phyloP scores from a whole-genome alignment of 805 yeast species.

The Nakazawaea ernobii region DNA sequence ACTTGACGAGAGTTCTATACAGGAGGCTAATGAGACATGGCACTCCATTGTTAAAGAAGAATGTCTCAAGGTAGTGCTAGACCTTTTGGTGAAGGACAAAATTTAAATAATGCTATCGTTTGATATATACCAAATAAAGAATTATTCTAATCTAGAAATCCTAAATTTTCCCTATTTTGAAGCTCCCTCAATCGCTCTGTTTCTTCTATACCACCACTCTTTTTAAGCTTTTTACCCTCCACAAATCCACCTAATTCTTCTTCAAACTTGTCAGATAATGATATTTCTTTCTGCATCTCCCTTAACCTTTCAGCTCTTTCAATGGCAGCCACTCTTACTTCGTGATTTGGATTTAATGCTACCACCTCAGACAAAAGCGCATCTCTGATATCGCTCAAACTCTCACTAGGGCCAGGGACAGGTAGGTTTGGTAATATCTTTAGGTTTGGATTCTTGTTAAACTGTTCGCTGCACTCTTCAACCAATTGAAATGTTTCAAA shows the following conservation, averaged over 20 bases:
- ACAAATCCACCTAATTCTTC: slow-evolving; percentile 86
- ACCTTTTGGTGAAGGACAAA: neutral
- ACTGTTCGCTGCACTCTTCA: slow-evolving; percentile 75
- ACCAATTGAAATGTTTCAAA: slow-evolving; percentile 77
- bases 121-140: neutral
- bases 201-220: slow-evolving; percentile 87
- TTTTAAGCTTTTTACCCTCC: slow-evolving; percentile 66
- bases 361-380: slow-evolving; percentile 78
- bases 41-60: neutral
- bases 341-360: slow-evolving; percentile 78
- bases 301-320: slow-evolving; percentile 80
- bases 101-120: neutral
- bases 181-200: slow-evolving; percentile 62
- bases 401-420: slow-evolving; percentile 50
- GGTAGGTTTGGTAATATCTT: slow-evolving; percentile 33
- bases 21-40: slow-evolving; percentile 1
- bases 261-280: slow-evolving; percentile 60
- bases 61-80: neutral
- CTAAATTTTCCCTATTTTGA: slow-evolving; percentile 69
- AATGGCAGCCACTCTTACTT: slow-evolving; percentile 80
- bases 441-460: slow-evolving; percentile 51
- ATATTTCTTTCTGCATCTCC: slow-evolving; percentile 58
- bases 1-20: slow-evolving; percentile 9
- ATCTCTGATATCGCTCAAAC: slow-evolving; percentile 55
- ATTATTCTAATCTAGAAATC: slow-evolving; percentile 3